These are phyloP conservation scores for Tremella yokohamensis DNA, from an alignment of 768 basidiomycete species.

Conservation along the genomic window DNA sequence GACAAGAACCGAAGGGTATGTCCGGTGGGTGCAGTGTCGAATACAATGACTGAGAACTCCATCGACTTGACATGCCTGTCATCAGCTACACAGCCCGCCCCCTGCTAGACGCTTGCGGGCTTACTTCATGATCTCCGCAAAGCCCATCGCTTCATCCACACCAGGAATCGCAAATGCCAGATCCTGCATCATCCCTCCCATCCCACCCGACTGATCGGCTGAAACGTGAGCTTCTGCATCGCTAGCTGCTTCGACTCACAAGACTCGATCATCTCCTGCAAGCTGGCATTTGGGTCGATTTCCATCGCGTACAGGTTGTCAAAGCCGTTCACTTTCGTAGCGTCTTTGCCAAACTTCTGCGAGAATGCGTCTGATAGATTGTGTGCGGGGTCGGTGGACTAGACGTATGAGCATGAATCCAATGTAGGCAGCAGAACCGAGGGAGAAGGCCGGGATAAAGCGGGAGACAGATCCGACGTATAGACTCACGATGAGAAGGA, in stretches of 20 bases:
- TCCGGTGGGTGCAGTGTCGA: slow-evolving; percentile 97
- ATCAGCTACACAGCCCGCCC: neutral
- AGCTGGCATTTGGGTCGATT: slow-evolving; percentile 94
- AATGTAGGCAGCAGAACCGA: neutral
- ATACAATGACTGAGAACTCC: slow-evolving; percentile 99
- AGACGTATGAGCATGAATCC: slow-evolving; percentile 6
- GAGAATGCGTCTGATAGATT: slow-evolving; percentile 96
- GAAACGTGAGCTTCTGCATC: slow-evolving; percentile 7
- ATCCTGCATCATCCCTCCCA: slow-evolving; percentile 99
- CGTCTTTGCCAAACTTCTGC: slow-evolving; percentile 98
- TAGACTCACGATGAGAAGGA: slow-evolving; percentile 83
- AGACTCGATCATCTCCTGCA: slow-evolving; percentile 98
- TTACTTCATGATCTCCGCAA: slow-evolving; percentile 99
- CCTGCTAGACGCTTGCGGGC: slow-evolving; percentile 30
- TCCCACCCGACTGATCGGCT: slow-evolving; percentile 60
- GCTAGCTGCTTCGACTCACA: slow-evolving; percentile 58
- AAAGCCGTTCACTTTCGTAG: slow-evolving; percentile 95
- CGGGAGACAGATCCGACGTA: neutral
- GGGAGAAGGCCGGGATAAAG: neutral
- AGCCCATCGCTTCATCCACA: slow-evolving; percentile 99
- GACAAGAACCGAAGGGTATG: slow-evolving; percentile 97
- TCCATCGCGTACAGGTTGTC: slow-evolving; percentile 98
- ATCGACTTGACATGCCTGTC: slow-evolving; percentile 88
- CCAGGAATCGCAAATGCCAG: slow-evolving; percentile 98
- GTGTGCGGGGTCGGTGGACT: slow-evolving; percentile 99